Evolutionary conservation across 129 eudicot genomes (phyloP).

Genomic region (Helichrysum umbraculigerum): DNA sequence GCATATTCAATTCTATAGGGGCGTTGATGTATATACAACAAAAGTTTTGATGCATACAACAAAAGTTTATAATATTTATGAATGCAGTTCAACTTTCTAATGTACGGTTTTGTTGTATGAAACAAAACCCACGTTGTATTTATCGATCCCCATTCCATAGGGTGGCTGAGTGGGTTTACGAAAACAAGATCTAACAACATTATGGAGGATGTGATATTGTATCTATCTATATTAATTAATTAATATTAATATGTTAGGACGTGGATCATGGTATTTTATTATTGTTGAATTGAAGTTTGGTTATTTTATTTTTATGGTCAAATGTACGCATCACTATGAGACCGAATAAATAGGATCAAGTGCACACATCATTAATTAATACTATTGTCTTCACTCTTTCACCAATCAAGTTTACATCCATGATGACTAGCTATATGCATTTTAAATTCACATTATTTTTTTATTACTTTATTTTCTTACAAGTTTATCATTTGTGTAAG

Average conservation of each 20-base stretch:
- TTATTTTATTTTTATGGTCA: too few species aligned
- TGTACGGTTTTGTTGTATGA: too few species aligned
- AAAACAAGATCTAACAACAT: constrained; percentile 14
- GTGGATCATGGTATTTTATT: constrained; percentile 12
- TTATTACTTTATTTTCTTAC: too few species aligned
- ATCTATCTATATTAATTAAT: too few species aligned
- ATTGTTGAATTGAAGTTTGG: neutral
- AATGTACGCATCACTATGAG: constrained; percentile 3
- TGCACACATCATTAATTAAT: neutral
- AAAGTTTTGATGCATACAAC: too few species aligned
- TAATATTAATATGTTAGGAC: constrained; percentile 8
- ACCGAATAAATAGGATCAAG: neutral
- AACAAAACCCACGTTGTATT: too few species aligned
- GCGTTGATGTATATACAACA: too few species aligned
- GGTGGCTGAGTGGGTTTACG: neutral
- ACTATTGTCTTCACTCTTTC: neutral
- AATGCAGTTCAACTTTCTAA: too few species aligned
- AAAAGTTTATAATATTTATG: too few species aligned
- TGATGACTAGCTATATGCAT: neutral
- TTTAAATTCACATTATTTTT: neutral
- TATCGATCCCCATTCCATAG: too few species aligned
- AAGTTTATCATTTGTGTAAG: too few species aligned
- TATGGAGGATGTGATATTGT: neutral
- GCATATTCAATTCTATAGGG: too few species aligned
- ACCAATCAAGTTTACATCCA: neutral